Conservation (phyloP, 1,139 yeast genomes). For the Trichomonascaceae sp. region DNA sequence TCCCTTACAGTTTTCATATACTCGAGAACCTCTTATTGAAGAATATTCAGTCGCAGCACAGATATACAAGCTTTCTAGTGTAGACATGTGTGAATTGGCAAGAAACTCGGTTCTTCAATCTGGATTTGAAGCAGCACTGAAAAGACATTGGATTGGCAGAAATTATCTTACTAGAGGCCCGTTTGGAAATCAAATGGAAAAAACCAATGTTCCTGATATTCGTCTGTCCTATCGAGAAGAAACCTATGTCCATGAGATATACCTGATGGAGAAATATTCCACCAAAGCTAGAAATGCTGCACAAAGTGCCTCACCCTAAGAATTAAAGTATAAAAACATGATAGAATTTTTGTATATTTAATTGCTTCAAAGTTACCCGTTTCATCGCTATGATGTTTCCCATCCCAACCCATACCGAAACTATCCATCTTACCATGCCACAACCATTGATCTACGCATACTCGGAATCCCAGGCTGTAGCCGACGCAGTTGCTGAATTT, state of each 20-base stretch:
- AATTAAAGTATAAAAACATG: background rate
- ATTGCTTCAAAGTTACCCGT: no score
- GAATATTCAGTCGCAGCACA: constrained; percentile 98
- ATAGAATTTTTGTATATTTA: background rate
- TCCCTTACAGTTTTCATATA: constrained; percentile 90
- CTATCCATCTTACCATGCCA: constrained; percentile 16
- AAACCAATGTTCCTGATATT: constrained; percentile 90
- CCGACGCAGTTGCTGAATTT: constrained; percentile 79
- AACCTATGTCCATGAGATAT: constrained; percentile 69
- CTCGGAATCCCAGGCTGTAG: constrained; percentile 23
- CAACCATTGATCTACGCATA: constrained; percentile 22
- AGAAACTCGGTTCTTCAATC: constrained; percentile 81
- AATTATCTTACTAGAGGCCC: constrained; percentile 56
- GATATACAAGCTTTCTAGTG: constrained; percentile 85
- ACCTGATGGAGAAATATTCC: constrained; percentile 60
- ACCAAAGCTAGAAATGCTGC: constrained; percentile 10
- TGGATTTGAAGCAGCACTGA: constrained; percentile 83
- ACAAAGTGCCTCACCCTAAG: background rate
- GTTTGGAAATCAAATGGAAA: constrained; percentile 81
- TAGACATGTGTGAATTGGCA: constrained; percentile 92
- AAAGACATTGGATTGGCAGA: constrained; percentile 89
- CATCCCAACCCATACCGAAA: background rate
- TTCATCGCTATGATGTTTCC: no score
- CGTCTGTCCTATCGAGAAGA: constrained; percentile 78
- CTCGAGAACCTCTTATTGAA: constrained; percentile 96